These are phyloP conservation scores for Clausena lansium DNA, from an alignment of 345 rosid genomes.

Conservation along the genomic window DNA sequence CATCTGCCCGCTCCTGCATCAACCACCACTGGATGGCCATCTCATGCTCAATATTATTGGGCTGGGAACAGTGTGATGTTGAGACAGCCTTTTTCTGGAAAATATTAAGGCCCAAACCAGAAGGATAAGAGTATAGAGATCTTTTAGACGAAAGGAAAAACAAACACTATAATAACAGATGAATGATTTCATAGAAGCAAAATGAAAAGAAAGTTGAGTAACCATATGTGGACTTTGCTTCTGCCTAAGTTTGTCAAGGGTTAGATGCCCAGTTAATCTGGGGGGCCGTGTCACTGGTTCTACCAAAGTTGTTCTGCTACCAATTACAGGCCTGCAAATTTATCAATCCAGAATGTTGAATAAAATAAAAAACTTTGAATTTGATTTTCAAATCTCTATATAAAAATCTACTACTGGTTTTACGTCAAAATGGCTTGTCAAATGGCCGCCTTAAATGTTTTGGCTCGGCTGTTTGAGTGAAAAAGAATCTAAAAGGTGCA, in stretches of 20 bases:
- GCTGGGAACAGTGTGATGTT: constrained; percentile 45
- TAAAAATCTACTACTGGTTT: no score
- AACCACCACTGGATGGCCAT: constrained; percentile 43
- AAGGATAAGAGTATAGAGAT: neutral
- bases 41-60: constrained; percentile 31
- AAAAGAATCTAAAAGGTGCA: neutral
- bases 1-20: constrained; percentile 28
- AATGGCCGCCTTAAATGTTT: neutral
- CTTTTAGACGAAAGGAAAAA: neutral
- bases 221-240: constrained; percentile 31
- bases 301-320: constrained; percentile 2
- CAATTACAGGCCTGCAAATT: constrained; percentile 34
- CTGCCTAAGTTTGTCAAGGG: constrained; percentile 14
- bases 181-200: neutral
- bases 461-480: neutral
- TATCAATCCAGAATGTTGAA: constrained; percentile 1
- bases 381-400: neutral
- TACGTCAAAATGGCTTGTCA: neutral
- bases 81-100: constrained; percentile 36
- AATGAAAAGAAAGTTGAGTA: neutral
- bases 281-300: constrained; percentile 12
- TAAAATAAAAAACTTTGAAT: neutral
- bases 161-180: neutral
- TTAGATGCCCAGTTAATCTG: constrained; percentile 32
- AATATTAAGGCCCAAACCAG: neutral